Base-by-base conservation (phyloP, 2,329 filamentous ascomycete species). In the Corinectria fuckeliana region DNA sequence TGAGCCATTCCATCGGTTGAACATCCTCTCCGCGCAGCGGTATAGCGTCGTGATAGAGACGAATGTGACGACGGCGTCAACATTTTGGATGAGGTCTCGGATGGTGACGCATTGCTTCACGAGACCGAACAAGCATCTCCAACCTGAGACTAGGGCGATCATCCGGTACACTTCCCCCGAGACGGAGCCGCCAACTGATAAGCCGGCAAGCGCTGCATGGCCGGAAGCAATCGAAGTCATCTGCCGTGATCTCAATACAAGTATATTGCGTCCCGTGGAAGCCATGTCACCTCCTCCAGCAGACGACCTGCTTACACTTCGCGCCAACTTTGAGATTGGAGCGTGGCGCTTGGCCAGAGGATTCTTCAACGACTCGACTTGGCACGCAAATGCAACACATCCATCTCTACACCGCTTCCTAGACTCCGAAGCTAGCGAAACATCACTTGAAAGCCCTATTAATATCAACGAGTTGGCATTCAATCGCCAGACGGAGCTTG, bases 21-120 rank as follows among this genome's bases (percentile, higher is more conserved):
- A 90, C 60, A 78, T 93, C 20, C 82, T 87, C 7, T 88, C 89
- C 1, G 89, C 89, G 0, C 90, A 92, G 70, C 82, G 90, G 13
- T 92, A 91, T 68, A 90, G 88, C 67, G 80, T 89, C 13, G 74
- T 92, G 0, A 68, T 92, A 1, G 83, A 84, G 2, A 81, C 88
- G 5, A 87, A 88, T 69, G 82, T 84, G 48, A 80, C 82, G 2
- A 77, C 79, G 0, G 71, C 74, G 5, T 72, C 81, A 14, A 77
- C 85, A 7, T 92, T 88, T 69, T 89, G 89, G 77, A 82, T 92
- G 63, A 80, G 88, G 20, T 86, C 87, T 0, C 80, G 69, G 0
- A 79, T 79, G 75, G 69, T 78, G 2, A 73, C 76, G 0, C 75
- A 77, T 44, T 79, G 77, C 54, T 78, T 79, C 52, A 71, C 70